phyloP scores from a whole-genome alignment of 129 eudicot genomes.

The Pseudognaphalium luteoalbum region DNA sequence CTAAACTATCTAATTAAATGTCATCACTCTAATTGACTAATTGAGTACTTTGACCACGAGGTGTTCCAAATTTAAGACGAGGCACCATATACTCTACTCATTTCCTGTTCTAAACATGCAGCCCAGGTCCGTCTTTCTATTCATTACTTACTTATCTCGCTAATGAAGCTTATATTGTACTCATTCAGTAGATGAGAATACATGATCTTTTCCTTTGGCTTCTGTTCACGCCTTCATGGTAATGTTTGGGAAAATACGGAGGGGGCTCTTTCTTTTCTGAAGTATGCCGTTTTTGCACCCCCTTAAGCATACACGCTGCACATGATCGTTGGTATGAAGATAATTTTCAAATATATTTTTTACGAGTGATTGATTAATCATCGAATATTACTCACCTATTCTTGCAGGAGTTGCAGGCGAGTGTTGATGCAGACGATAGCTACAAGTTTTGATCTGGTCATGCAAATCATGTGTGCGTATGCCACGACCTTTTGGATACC shows the following conservation, averaged over 20 bases:
- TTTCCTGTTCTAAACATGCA: constrained; percentile 65
- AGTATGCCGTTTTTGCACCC: constrained; percentile 35
- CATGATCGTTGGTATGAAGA: constrained; percentile 66
- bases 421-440: constrained; percentile 53
- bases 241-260: constrained; percentile 28
- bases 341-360: neutral
- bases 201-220: constrained; percentile 85
- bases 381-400: constrained; percentile 10
- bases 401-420: constrained; percentile 70
- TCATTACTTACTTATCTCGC: neutral
- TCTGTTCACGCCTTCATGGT: constrained; percentile 54
- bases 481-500: constrained; percentile 79
- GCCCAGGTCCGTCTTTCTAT: constrained; percentile 54
- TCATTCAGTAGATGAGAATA: constrained; percentile 7
- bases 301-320: constrained; percentile 76
- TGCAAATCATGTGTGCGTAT: constrained; percentile 77
- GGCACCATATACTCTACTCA: constrained; percentile 60
- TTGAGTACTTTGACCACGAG: constrained; percentile 82
- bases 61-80: constrained; percentile 74
- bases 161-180: constrained; percentile 20
- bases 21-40: constrained; percentile 6
- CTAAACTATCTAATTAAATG: too few relatives aligned
- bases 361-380: neutral
- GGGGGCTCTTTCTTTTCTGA: too few relatives aligned
- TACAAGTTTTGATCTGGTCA: constrained; percentile 56